A percentile compares a stretch with the other conserved stretches of the same genome.
Conservation (phyloP, 2,329 filamentous ascomycete genomes). For the Alternaria panax region DNA sequence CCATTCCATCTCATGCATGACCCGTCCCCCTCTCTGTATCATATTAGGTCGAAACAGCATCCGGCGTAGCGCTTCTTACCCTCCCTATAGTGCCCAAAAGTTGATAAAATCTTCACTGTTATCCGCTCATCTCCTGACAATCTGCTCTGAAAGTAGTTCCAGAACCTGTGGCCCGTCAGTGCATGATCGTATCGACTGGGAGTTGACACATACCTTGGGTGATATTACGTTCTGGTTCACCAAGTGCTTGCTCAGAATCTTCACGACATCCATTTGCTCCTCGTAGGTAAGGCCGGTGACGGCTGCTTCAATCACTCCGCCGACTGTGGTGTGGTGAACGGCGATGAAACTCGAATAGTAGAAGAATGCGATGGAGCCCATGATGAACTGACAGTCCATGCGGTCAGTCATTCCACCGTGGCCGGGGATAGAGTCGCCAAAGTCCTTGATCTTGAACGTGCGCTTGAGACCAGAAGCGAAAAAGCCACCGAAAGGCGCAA, state of each 20-base stretch:
- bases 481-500: constrained; percentile 97
- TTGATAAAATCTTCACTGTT: not conserved
- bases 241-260: constrained; percentile 67
- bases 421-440: constrained; percentile 96
- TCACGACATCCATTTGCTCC: constrained; percentile 84
- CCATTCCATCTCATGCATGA: constrained; percentile 3
- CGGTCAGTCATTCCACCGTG: constrained; percentile 98
- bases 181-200: not conserved
- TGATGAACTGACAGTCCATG: constrained; percentile 99
- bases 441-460: constrained; percentile 99
- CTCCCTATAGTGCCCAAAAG: not conserved
- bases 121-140: constrained; percentile 30
- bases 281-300: constrained; percentile 88
- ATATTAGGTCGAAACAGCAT: constrained; percentile 6
- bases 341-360: constrained; percentile 99
- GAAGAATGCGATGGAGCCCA: constrained; percentile 98
- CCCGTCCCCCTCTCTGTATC: constrained; percentile 1
- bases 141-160: constrained; percentile 32
- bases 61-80: not conserved
- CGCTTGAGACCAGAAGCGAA: constrained; percentile 97
- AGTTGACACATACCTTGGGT: constrained; percentile 55
- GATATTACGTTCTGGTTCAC: constrained; percentile 68
- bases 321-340: constrained; percentile 82
- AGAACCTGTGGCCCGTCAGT: constrained; percentile 29
- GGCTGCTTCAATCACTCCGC: constrained; percentile 86